These are phyloP conservation scores for Cichorium intybus DNA, from an alignment of 140 eudicot species.

Conservation along the genomic window DNA sequence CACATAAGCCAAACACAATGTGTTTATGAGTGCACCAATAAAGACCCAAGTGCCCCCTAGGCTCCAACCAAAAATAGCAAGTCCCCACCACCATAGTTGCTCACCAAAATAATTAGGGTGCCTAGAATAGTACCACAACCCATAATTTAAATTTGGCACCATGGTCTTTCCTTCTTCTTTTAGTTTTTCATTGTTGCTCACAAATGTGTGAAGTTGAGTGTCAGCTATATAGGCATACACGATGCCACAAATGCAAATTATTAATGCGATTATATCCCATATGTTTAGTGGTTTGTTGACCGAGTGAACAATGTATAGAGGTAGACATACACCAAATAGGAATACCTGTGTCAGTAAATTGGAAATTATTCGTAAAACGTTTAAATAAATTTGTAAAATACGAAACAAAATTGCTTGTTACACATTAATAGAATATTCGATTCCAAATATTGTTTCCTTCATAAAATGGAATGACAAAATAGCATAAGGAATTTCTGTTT, in stretches of 20 bases:
- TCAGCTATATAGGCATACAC: slow-evolving; percentile 68
- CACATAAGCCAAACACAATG: slow-evolving; percentile 77
- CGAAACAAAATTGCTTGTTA: too few relatives aligned
- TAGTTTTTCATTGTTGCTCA: slow-evolving; percentile 45
- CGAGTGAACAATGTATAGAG: slow-evolving; percentile 64
- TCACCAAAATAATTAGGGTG: slow-evolving; percentile 99
- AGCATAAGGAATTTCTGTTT: too few relatives aligned
- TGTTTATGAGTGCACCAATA: slow-evolving; percentile 72
- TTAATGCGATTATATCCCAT: slow-evolving; percentile 62
- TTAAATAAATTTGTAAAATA: too few relatives aligned
- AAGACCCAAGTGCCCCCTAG: slow-evolving; percentile 63
- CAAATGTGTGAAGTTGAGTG: slow-evolving; percentile 71
- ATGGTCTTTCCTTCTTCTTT: slow-evolving; percentile 52
- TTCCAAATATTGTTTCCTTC: too few relatives aligned
- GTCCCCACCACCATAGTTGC: slow-evolving; percentile 99
- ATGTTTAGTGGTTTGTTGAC: slow-evolving; percentile 44
- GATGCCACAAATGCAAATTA: slow-evolving; percentile 58
- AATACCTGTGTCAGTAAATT: slow-evolving; percentile 45
- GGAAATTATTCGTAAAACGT: not conserved
- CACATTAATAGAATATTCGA: too few relatives aligned
- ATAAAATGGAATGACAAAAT: too few relatives aligned
- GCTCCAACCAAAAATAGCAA: slow-evolving; percentile 70
- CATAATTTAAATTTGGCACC: slow-evolving; percentile 60
- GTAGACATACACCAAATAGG: slow-evolving; percentile 68
- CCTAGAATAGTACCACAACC: slow-evolving; percentile 84